phyloP scores from a whole-genome alignment of 345 rosid genomes.

The Lepidium didymum region DNA sequence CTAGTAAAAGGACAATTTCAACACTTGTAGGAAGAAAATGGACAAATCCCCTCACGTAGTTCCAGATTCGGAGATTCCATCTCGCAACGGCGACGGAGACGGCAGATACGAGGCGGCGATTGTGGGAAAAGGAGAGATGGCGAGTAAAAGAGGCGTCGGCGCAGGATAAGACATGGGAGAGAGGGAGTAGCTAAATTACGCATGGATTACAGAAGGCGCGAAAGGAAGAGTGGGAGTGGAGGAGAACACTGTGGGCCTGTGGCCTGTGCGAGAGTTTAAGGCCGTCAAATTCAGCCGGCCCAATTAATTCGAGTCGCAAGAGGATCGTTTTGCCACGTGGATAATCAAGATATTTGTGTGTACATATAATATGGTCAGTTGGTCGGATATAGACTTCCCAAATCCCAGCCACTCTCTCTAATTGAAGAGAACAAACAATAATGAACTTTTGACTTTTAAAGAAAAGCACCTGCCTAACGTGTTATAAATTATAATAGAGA shows the following conservation, averaged over 20 bases:
- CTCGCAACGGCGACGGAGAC: too few species aligned
- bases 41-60: slow-evolving; percentile 45
- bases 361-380: too few species aligned
- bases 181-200: too few species aligned
- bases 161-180: background rate
- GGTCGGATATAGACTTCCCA: background rate
- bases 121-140: background rate
- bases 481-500: too few species aligned
- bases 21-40: background rate
- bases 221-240: too few species aligned
- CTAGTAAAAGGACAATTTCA: background rate
- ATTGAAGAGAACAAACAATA: background rate
- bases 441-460: background rate
- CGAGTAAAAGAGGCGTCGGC: background rate
- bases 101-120: background rate
- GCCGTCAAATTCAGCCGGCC: too few species aligned
- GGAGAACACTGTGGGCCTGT: too few species aligned
- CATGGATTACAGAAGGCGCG: too few species aligned
- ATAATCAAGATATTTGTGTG: background rate
- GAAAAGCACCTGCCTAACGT: too few species aligned
- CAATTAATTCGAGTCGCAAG: too few species aligned
- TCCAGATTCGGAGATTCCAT: slow-evolving; percentile 55
- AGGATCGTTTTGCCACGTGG: background rate
- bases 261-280: too few species aligned
- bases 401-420: background rate